phyloP scores from a whole-genome alignment of 1,284 basidiomycete genomes.

The Baeospora myosura region DNA sequence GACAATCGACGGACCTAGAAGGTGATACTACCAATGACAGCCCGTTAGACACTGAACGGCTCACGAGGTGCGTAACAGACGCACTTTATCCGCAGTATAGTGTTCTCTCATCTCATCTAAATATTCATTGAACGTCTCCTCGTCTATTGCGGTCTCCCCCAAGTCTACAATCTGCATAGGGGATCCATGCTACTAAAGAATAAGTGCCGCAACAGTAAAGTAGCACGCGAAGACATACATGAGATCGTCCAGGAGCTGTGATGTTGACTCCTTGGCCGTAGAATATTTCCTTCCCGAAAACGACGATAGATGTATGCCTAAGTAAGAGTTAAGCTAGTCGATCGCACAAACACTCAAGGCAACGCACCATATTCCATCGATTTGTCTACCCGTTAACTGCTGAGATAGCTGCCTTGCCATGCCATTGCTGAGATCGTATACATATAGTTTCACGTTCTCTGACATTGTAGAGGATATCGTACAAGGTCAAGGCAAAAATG shows the following conservation, averaged over 20 bases:
- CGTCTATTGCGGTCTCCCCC: constrained; percentile 77
- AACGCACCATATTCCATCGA: constrained; percentile 81
- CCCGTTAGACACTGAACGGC: not conserved
- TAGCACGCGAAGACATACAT: constrained; percentile 45
- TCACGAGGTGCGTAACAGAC: too few species aligned
- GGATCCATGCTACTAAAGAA: constrained; percentile 57
- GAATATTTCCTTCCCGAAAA: constrained; percentile 78
- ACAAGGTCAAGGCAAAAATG: too few species aligned
- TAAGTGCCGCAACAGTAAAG: constrained; percentile 5
- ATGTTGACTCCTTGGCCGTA: constrained; percentile 81
- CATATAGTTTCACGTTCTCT: constrained; percentile 64
- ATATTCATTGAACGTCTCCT: constrained; percentile 80
- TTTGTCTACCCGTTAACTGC: constrained; percentile 77
- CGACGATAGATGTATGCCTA: constrained; percentile 88
- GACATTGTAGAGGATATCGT: constrained; percentile 14
- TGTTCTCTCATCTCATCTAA: constrained; percentile 64
- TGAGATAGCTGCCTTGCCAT: constrained; percentile 71
- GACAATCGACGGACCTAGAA: constrained; percentile 52
- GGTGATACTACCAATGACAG: constrained; percentile 63
- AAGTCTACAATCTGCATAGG: constrained; percentile 74
- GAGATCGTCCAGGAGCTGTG: constrained; percentile 66
- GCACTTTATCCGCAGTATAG: constrained; percentile 81
- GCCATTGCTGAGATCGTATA: constrained; percentile 87
- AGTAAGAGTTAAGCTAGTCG: not conserved
- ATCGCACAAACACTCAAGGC: not conserved